Conservation (phyloP, 2,329 filamentous ascomycete species). For the Gyromitra esculenta region DNA sequence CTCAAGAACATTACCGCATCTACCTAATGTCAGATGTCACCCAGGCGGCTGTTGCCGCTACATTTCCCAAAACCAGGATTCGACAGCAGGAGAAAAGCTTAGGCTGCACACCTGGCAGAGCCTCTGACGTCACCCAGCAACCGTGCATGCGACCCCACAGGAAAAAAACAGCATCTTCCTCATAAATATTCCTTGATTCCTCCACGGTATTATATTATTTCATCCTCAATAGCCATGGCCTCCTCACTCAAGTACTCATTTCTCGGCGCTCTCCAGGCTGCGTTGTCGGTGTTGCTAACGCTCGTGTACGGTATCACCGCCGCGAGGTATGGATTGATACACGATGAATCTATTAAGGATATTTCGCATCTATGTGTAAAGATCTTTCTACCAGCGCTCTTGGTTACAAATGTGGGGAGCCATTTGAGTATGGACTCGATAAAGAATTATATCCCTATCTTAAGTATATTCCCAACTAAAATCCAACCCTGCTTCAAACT, state of each 20-base stretch:
- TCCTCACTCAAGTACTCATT: slow-evolving; percentile 59
- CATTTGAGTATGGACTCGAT: slow-evolving; percentile 56
- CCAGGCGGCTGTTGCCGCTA: too few species aligned
- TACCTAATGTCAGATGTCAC: too few species aligned
- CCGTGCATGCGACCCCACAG: background rate
- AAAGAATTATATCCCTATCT: slow-evolving; percentile 56
- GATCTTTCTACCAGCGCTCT: slow-evolving; percentile 64
- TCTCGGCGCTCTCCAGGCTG: slow-evolving; percentile 64
- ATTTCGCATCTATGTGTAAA: slow-evolving; percentile 65
- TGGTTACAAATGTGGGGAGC: slow-evolving; percentile 63
- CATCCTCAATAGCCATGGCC: slow-evolving; percentile 29
- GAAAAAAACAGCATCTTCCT: too few species aligned
- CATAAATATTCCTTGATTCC: background rate
- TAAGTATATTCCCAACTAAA: slow-evolving; percentile 42
- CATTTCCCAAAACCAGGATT: too few species aligned
- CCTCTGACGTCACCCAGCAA: slow-evolving; percentile 16
- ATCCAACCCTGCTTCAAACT: slow-evolving; percentile 37
- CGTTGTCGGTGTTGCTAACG: slow-evolving; percentile 64
- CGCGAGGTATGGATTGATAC: slow-evolving; percentile 61
- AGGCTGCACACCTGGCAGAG: background rate
- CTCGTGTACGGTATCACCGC: slow-evolving; percentile 63
- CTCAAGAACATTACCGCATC: too few species aligned
- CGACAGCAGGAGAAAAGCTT: too few species aligned
- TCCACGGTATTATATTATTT: background rate
- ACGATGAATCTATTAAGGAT: slow-evolving; percentile 60